Evolutionary conservation across 2,329 filamentous ascomycete species (phyloP).

Genomic region (Cladobotryum mycophilum): DNA sequence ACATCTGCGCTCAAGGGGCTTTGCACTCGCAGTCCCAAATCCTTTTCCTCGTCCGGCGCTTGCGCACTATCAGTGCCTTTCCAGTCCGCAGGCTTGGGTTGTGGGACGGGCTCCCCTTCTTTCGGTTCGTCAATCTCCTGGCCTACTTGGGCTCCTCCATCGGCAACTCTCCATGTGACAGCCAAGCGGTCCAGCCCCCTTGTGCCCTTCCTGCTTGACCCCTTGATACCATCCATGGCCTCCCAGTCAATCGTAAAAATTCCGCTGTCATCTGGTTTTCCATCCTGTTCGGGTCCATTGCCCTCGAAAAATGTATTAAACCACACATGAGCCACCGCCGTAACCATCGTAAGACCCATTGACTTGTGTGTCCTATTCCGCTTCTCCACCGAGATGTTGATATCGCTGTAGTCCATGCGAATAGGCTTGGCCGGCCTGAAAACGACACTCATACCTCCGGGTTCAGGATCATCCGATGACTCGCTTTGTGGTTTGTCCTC

Average conservation of each 20-base stretch:
- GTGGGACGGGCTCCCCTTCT: slow-evolving; percentile 60
- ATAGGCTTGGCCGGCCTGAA: slow-evolving; percentile 66
- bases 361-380: slow-evolving; percentile 71
- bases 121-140: slow-evolving; percentile 53
- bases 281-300: slow-evolving; percentile 60
- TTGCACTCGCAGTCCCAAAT: slow-evolving; percentile 61
- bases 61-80: slow-evolving; percentile 48
- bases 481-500: not conserved
- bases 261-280: slow-evolving; percentile 60
- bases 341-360: slow-evolving; percentile 83
- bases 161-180: slow-evolving; percentile 68
- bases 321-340: slow-evolving; percentile 90
- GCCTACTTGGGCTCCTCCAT: slow-evolving; percentile 17
- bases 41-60: slow-evolving; percentile 45
- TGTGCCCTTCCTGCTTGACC: slow-evolving; percentile 74
- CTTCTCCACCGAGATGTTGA: slow-evolving; percentile 85
- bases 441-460: slow-evolving; percentile 66
- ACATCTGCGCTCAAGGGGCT: slow-evolving; percentile 60
- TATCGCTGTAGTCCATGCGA: slow-evolving; percentile 70
- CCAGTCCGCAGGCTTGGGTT: slow-evolving; percentile 70
- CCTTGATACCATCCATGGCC: slow-evolving; percentile 89
- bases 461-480: slow-evolving; percentile 34
- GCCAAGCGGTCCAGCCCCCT: slow-evolving; percentile 74
- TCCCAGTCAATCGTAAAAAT: slow-evolving; percentile 56
- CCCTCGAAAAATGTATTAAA: slow-evolving; percentile 95